Evolutionary conservation across 208 protist genomes (phyloP), one percentile per base, ranked within the genome.

Genomic region (Phytomonas serpens): DNA sequence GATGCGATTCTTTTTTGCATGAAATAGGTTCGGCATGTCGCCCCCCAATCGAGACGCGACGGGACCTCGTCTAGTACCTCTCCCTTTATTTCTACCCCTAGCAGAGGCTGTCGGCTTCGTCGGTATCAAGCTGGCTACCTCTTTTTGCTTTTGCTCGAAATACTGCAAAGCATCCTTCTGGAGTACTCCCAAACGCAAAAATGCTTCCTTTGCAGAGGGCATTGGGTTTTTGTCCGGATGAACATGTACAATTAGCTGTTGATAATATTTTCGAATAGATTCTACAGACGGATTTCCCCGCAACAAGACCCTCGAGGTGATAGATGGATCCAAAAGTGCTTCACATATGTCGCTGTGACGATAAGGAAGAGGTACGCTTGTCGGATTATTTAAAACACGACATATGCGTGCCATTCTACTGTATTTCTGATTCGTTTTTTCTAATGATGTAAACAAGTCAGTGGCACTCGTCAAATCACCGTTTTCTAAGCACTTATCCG

Each of bases 161-260:
- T 81, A 40, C 57, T 75, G 70, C 71, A 88, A 65, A 19, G 88
- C 87, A 29, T 74, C 68, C 34, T 87, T 79, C 37, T 81, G 80
- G 67, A 96, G 71, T 10, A 67, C 68, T 9, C 71, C 77, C 16
- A 96, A 81, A 4, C 88, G 82, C 23, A 85, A 78, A 74, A 96
- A 96, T 19, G 88, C 88, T 9, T 96, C 87, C 23, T 79, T 85
- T 19, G 91, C 91, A 34, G 64, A 72, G 3, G 79, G 74, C 69
- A 84, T 77, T 4, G 91, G 88, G 69, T 96, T 96, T 70, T 96
- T 96, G 77, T 96, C 91, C 0, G 91, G 91, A 63, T 96, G 91
- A 10, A 89, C 84, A 67, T 84, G 74, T n/a, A 96, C 78, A 29
- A 86, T 86, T 37, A 92, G 83, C 29, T 81, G 79, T 70, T 96